Evolutionary conservation across 805 yeast genomes (phyloP).

Genomic region (Vanderwaltozyma yarrowii): DNA sequence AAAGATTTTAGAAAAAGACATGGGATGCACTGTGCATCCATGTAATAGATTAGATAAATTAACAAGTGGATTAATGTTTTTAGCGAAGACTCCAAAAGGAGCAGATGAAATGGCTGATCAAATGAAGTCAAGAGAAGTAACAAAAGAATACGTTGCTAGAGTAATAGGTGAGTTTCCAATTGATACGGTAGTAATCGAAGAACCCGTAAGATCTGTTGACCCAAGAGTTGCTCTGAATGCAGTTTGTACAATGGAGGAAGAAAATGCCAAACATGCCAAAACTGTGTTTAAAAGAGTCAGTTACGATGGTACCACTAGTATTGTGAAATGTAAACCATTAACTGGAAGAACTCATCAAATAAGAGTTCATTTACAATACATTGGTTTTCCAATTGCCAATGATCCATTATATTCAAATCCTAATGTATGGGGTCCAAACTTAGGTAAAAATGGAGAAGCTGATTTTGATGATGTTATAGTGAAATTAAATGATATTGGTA

Average conservation of each 20-base stretch:
- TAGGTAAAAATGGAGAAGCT: constrained; percentile 55
- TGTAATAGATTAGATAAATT: constrained; percentile 84
- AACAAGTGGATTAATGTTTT: constrained; percentile 88
- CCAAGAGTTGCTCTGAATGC: constrained; percentile 65
- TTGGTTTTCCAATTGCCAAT: constrained; percentile 87
- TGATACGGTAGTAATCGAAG: constrained; percentile 44
- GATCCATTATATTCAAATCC: constrained; percentile 84
- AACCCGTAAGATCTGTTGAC: constrained; percentile 59
- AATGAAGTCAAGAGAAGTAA: constrained; percentile 59
- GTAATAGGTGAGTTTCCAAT: constrained; percentile 84
- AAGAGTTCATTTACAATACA: constrained; percentile 77
- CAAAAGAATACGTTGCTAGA: constrained; percentile 77
- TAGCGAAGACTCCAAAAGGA: constrained; percentile 72
- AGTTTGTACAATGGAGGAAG: constrained; percentile 29
- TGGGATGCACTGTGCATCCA: constrained; percentile 60
- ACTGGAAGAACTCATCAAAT: constrained; percentile 97
- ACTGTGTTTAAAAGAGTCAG: constrained; percentile 61
- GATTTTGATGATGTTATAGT: constrained; percentile 39
- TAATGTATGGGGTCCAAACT: constrained; percentile 63
- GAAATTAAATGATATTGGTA: constrained; percentile 58
- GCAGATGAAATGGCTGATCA: constrained; percentile 70
- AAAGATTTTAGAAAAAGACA: constrained; percentile 63
- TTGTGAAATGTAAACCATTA: constrained; percentile 74
- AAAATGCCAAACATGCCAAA: constrained; percentile 49
- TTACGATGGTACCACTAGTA: constrained; percentile 50